Evolutionary conservation across 2,329 filamentous ascomycete genomes (phyloP).

Genomic region (Fusarium globosum): DNA sequence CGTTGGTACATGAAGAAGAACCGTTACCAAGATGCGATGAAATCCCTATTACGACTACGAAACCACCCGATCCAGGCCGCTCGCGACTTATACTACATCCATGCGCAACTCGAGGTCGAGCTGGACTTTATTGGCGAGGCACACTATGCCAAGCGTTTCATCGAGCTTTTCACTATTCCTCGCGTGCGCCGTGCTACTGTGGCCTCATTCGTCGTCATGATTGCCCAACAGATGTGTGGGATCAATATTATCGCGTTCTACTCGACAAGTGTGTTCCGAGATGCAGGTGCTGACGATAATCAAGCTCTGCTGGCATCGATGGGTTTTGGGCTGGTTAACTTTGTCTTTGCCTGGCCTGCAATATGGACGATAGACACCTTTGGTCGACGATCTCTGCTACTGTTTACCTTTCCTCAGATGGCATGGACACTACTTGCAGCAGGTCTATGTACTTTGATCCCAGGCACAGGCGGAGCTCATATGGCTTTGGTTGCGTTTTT

Average conservation of each 20-base stretch:
- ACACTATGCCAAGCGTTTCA: conserved; percentile 71
- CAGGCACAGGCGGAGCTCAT: conserved; percentile 48
- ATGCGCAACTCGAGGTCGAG: conserved; percentile 73
- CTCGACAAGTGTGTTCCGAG: conserved; percentile 69
- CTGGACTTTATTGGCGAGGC: conserved; percentile 59
- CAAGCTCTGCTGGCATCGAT: conserved; percentile 69
- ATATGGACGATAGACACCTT: conserved; percentile 70
- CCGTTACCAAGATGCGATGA: conserved; percentile 69
- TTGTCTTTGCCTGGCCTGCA: conserved; percentile 68
- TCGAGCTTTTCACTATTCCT: conserved; percentile 75
- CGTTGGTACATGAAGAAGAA: conserved; percentile 76
- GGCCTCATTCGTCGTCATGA: conserved; percentile 84
- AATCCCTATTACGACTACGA: conserved; percentile 63
- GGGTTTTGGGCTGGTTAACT: conserved; percentile 69
- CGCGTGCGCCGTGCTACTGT: conserved; percentile 77
- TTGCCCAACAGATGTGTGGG: conserved; percentile 76
- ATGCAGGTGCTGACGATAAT: conserved; percentile 66
- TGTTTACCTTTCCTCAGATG: conserved; percentile 58
- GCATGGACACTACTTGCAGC: conserved; percentile 54
- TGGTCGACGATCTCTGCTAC: conserved; percentile 62
- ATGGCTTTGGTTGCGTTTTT: conserved; percentile 65
- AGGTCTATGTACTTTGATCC: conserved; percentile 64
- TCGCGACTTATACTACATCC: conserved; percentile 72
- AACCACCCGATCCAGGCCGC: conserved; percentile 67
- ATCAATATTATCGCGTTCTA: conserved; percentile 84